A percentile compares a stretch with the other conserved stretches of the same genome.
Conservation (phyloP, 768 basidiomycete genomes). For the Hemileccinum impolitum region DNA sequence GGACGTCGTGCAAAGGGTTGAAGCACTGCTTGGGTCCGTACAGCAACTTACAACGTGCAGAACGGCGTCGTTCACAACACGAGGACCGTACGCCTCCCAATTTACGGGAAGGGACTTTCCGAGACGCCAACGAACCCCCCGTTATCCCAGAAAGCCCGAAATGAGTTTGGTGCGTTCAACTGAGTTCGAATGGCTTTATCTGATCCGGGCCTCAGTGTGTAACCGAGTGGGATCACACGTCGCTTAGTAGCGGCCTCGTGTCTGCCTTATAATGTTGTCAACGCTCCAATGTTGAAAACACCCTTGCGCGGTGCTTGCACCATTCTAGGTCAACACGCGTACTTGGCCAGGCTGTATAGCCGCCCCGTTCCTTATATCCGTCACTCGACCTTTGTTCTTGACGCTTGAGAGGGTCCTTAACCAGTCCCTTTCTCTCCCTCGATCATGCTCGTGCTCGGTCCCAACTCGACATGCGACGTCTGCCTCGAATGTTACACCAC, state of each 20-base stretch:
- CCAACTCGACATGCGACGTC: conserved; percentile 70
- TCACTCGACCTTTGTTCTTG: conserved; percentile 1
- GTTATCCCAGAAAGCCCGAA: conserved; percentile 27
- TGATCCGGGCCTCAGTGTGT: conserved; percentile 17
- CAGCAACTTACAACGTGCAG: conserved; percentile 8
- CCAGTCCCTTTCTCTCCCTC: conserved; percentile 29
- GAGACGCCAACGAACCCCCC: conserved; percentile 7
- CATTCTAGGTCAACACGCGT: conserved; percentile 29
- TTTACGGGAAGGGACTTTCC: conserved; percentile 16
- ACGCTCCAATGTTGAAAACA: conserved; percentile 17
- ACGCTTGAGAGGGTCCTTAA: conserved; percentile 30
- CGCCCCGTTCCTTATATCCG: conserved; percentile 22
- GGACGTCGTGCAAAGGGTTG: too few species aligned
- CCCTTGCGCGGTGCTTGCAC: conserved; percentile 23
- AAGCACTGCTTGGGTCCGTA: too few species aligned
- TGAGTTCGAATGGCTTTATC: conserved; percentile 23
- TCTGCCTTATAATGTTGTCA: conserved; percentile 32
- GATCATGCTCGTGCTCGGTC: conserved; percentile 63
- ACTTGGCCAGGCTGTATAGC: conserved; percentile 24
- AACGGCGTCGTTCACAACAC: conserved; percentile 18
- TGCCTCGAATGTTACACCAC: conserved; percentile 63
- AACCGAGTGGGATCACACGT: conserved; percentile 29
- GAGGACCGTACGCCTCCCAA: too few species aligned
- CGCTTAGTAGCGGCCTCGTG: conserved; percentile 36
- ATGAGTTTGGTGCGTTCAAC: conserved; percentile 18